A percentile compares a stretch with the other conserved stretches of the same genome.
Evolutionary conservation across 352 stramenopile genomes (phyloP).

Genomic region (Globisporangium cederbergense): DNA sequence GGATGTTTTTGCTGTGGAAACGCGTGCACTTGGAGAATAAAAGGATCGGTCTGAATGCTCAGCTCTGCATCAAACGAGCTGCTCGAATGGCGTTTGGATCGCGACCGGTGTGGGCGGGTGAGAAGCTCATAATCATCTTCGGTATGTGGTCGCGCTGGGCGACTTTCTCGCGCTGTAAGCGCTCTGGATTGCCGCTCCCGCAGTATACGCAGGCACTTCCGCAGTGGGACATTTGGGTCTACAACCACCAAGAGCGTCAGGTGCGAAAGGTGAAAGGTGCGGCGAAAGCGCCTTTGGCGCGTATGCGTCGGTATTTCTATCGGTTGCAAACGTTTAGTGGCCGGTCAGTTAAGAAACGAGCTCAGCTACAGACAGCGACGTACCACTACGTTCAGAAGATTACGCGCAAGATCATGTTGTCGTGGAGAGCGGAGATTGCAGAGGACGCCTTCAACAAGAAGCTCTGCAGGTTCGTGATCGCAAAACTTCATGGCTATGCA

Average conservation of each 20-base stretch:
- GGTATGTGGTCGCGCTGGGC: conserved; percentile 67
- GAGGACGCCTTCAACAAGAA: conserved; percentile 47
- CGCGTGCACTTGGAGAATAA: conserved; percentile 37
- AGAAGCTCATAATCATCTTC: conserved; percentile 62
- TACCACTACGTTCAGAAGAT: conserved; percentile 14
- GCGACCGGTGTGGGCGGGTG: conserved; percentile 47
- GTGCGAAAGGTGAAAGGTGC: conserved; percentile 66
- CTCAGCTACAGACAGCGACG: conserved; percentile 16
- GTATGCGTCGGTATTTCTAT: conserved; percentile 47
- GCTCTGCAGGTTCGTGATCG: conserved; percentile 23
- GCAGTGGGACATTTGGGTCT: conserved; percentile 70
- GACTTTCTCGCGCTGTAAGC: conserved; percentile 49
- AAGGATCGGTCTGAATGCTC: conserved; percentile 53
- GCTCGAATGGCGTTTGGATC: conserved; percentile 56
- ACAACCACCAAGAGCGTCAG: conserved; percentile 76
- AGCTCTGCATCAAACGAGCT: conserved; percentile 72
- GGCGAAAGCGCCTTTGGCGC: conserved; percentile 41
- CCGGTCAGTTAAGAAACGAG: conserved; percentile 17
- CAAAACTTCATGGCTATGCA: conserved; percentile 29
- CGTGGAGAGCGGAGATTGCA: conserved; percentile 52
- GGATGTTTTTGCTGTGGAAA: conserved; percentile 64
- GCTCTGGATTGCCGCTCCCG: conserved; percentile 41
- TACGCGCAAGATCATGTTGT: conserved; percentile 19
- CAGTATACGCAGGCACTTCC: conserved; percentile 40
- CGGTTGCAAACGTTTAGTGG: conserved; percentile 29